Evolutionary conservation across 2,329 filamentous ascomycete species (phyloP).

Genomic region (Aspergillus sp.): DNA sequence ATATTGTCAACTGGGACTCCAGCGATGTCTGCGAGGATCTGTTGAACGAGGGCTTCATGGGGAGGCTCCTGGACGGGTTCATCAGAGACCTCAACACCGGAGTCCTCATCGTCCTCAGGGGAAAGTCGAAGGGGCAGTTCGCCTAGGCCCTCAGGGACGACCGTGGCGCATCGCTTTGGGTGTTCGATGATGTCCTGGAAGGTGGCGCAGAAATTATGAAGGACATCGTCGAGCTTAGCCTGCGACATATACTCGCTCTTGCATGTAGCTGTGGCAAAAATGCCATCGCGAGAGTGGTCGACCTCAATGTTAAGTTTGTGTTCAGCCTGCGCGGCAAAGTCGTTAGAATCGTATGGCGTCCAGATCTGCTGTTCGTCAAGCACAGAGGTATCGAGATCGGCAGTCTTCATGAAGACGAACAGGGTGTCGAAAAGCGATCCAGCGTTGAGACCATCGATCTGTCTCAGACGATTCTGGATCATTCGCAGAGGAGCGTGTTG

Average conservation of each 20-base stretch:
- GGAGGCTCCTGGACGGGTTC: background rate
- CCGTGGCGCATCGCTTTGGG: slow-evolving; percentile 16
- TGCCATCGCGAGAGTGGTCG: slow-evolving; percentile 16
- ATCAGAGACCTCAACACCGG: background rate
- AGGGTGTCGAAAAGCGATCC: slow-evolving; percentile 40
- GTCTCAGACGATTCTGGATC: slow-evolving; percentile 40
- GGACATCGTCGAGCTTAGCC: slow-evolving; percentile 9
- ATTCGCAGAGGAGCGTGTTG: slow-evolving; percentile 46
- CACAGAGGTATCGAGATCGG: slow-evolving; percentile 6
- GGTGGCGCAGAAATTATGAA: slow-evolving; percentile 11
- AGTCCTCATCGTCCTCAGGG: background rate
- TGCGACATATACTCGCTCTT: slow-evolving; percentile 16
- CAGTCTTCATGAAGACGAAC: slow-evolving; percentile 45
- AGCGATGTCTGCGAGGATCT: slow-evolving; percentile 17
- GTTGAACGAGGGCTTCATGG: slow-evolving; percentile 12
- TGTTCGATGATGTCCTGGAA: slow-evolving; percentile 22
- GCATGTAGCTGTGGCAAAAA: slow-evolving; percentile 15
- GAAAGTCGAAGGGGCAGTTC: slow-evolving; percentile 14
- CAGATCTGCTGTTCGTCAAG: slow-evolving; percentile 16
- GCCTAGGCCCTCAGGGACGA: slow-evolving; percentile 14
- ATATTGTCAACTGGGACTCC: slow-evolving; percentile 14
- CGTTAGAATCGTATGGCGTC: slow-evolving; percentile 14
- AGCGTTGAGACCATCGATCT: slow-evolving; percentile 24
- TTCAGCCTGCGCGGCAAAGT: slow-evolving; percentile 17
- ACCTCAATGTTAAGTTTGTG: slow-evolving; percentile 25